Conservation (phyloP, 2,329 filamentous ascomycete genomes). For the Mycogone perniciosa region DNA sequence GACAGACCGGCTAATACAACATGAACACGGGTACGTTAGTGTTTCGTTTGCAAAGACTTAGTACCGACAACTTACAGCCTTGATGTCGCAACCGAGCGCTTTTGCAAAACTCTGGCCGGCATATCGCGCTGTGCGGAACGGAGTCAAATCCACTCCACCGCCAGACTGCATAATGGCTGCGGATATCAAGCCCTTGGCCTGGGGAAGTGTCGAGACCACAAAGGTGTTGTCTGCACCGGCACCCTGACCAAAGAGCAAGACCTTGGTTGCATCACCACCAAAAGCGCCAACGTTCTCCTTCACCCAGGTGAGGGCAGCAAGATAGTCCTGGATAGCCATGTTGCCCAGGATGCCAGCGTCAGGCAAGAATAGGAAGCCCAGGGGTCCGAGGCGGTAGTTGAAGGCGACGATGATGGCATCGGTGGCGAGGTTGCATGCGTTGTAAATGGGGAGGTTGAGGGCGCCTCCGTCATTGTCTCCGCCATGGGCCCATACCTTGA, state of each 20-base stretch:
- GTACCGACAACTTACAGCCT: no score
- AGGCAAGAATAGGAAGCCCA: slow-evolving; percentile 25
- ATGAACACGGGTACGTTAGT: background rate
- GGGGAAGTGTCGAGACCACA: slow-evolving; percentile 10
- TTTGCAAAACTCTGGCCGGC: slow-evolving; percentile 13
- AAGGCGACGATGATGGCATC: slow-evolving; percentile 32
- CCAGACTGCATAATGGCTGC: slow-evolving; percentile 14
- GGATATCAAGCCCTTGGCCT: slow-evolving; percentile 10
- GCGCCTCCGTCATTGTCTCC: slow-evolving; percentile 12
- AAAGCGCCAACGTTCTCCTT: slow-evolving; percentile 38
- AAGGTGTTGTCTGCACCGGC: slow-evolving; percentile 14
- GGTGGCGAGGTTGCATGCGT: slow-evolving; percentile 18
- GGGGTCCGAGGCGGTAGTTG: slow-evolving; percentile 34
- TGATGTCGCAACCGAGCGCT: slow-evolving; percentile 8
- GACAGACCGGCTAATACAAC: background rate
- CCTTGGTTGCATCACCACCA: slow-evolving; percentile 35
- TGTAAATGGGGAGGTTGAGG: slow-evolving; percentile 12
- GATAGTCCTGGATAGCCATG: slow-evolving; percentile 13
- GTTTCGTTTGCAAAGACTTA: background rate
- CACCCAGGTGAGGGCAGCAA: slow-evolving; percentile 42
- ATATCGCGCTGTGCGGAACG: slow-evolving; percentile 8
- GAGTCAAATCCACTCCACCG: slow-evolving; percentile 10
- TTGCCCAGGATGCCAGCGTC: slow-evolving; percentile 16
- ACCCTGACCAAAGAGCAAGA: slow-evolving; percentile 26
- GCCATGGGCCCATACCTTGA: slow-evolving; percentile 16